These are phyloP conservation scores for Urochloa ruziziensis DNA, from an alignment of 176 grass and related monocot species.

Conservation along the genomic window DNA sequence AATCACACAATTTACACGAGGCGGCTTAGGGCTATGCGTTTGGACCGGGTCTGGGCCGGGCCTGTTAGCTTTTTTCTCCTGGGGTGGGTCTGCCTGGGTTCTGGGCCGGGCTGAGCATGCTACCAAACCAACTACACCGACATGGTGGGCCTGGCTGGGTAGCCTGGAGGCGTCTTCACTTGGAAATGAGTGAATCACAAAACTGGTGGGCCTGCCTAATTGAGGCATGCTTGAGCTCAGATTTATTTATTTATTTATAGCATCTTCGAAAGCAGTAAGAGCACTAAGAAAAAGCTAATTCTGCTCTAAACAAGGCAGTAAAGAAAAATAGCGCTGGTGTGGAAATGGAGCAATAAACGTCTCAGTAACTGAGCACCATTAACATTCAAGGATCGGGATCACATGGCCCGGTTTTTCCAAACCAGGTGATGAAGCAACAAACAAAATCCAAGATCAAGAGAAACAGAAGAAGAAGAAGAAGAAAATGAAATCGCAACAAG, in stretches of 20 bases:
- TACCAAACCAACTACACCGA: no score
- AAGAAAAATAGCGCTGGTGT: no score
- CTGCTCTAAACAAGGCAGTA: not conserved
- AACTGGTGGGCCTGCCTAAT: not conserved
- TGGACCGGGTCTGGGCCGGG: not conserved
- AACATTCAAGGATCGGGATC: not conserved
- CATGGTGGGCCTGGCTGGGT: no score
- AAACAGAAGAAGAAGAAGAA: not conserved
- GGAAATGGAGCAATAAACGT: not conserved
- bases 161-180: no score
- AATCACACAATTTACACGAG: not conserved
- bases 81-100: not conserved
- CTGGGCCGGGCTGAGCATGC: not conserved
- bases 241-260: no score
- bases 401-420: not conserved
- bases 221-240: not conserved
- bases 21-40: not conserved
- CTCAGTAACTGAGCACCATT: not conserved
- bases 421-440: not conserved
- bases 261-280: not conserved
- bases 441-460: not conserved
- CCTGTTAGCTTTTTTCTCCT: not conserved
- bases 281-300: not conserved
- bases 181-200: not conserved
- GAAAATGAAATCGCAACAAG: not conserved